Percentiles rank a stretch among this genome's conserved stretches.
These are phyloP conservation scores for Rhodomyrtus psidioides DNA, from an alignment of 441 rosid genomes.

Conservation along the genomic window DNA sequence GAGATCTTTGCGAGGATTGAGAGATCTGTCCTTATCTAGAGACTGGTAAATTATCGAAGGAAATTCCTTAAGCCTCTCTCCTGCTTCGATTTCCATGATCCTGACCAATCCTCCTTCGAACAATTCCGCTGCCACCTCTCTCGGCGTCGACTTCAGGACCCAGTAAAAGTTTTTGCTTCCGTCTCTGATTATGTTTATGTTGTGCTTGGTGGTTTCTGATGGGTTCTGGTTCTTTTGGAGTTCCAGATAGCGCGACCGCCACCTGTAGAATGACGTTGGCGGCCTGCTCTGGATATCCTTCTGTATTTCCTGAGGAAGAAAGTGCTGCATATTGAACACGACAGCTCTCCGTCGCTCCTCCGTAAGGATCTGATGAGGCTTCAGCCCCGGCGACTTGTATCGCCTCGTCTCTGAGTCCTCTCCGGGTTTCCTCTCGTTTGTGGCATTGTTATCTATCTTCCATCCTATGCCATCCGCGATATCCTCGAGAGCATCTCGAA, in stretches of 20 bases:
- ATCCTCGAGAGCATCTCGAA: too few species aligned
- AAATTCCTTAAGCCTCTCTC: neutral
- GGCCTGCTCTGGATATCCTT: too few species aligned
- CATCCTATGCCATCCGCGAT: too few species aligned
- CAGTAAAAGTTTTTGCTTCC: neutral
- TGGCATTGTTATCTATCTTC: too few species aligned
- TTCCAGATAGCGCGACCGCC: neutral
- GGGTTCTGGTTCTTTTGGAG: neutral
- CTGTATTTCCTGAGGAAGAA: too few species aligned
- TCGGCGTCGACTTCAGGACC: neutral
- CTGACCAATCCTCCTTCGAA: neutral
- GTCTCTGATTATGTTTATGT: neutral
- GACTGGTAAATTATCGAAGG: neutral
- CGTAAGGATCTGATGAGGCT: too few species aligned
- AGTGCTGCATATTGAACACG: too few species aligned
- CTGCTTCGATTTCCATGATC: neutral
- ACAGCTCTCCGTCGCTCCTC: too few species aligned
- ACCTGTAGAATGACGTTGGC: too few species aligned
- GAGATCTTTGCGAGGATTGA: neutral
- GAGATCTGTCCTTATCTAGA: neutral
- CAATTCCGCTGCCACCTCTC: neutral
- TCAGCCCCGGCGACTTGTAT: too few species aligned
- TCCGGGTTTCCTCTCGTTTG: too few species aligned
- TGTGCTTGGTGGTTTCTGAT: neutral
- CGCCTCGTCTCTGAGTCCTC: too few species aligned